A percentile compares a stretch with the other conserved stretches of the same genome.
Conservation (phyloP, 495 filamentous ascomycete species). For the Lichenothelia convexa region DNA sequence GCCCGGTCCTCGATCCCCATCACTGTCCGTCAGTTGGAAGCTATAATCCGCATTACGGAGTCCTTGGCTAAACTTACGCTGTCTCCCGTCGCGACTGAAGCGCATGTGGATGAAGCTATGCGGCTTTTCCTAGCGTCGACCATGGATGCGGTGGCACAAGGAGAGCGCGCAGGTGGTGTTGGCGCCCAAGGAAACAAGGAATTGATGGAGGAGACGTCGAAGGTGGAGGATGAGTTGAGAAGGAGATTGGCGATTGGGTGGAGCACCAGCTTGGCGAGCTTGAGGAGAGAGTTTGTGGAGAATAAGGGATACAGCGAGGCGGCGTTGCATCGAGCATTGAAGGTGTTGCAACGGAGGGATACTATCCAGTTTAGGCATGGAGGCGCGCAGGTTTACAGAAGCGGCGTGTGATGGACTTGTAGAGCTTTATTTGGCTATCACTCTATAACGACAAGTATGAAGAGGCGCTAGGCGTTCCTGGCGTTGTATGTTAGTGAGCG, state of each 20-base stretch:
- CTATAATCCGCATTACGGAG: slow-evolving; percentile 93
- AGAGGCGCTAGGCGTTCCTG: too few relatives aligned
- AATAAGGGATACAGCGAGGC: slow-evolving; percentile 73
- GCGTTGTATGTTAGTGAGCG: too few relatives aligned
- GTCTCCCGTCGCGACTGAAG: slow-evolving; percentile 66
- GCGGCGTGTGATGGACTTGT: slow-evolving; percentile 30
- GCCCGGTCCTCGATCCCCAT: slow-evolving; percentile 86
- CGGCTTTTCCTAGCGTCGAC: slow-evolving; percentile 90
- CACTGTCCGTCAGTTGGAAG: slow-evolving; percentile 91
- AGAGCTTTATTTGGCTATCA: neutral
- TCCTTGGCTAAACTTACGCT: slow-evolving; percentile 83
- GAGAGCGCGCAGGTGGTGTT: slow-evolving; percentile 46
- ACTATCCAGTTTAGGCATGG: slow-evolving; percentile 83
- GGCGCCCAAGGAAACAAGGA: slow-evolving; percentile 50
- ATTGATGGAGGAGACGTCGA: slow-evolving; percentile 69
- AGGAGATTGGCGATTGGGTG: slow-evolving; percentile 82
- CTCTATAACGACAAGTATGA: too few relatives aligned
- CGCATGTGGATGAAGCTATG: slow-evolving; percentile 95
- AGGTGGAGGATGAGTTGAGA: slow-evolving; percentile 83
- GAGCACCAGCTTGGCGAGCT: slow-evolving; percentile 73
- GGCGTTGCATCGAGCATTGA: slow-evolving; percentile 63
- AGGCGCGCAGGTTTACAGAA: slow-evolving; percentile 75
- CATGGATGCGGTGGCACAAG: slow-evolving; percentile 94
- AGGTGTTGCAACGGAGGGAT: slow-evolving; percentile 72
- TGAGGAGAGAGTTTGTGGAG: slow-evolving; percentile 80